phyloP scores from a whole-genome alignment of 106 monocot species.

The Ottelia alismoides region DNA sequence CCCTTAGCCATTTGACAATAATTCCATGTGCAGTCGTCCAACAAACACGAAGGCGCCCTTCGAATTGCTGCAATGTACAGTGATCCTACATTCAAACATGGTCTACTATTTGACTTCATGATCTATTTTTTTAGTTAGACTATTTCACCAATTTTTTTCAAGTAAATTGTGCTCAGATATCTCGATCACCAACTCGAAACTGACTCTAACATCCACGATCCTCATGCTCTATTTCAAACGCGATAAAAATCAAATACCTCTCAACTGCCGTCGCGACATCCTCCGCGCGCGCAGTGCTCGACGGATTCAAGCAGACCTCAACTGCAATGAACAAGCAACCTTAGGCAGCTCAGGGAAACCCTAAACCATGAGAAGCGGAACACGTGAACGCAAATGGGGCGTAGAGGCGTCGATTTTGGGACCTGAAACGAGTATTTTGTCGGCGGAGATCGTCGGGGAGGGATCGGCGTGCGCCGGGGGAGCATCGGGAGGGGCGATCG shows the following conservation, averaged over 20 bases:
- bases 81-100: too few species aligned
- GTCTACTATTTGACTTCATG: too few species aligned
- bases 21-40: too few species aligned
- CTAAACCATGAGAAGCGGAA: background rate
- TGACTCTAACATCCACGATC: too few species aligned
- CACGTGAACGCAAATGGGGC: background rate
- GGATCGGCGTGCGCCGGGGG: background rate
- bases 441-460: slow-evolving; percentile 7
- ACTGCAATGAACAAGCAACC: slow-evolving; percentile 30
- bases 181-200: too few species aligned
- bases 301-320: slow-evolving; percentile 73
- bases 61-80: too few species aligned
- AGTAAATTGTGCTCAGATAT: too few species aligned
- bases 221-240: background rate
- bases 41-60: too few species aligned
- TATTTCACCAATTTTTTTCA: too few species aligned
- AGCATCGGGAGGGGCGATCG: background rate
- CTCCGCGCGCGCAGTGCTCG: slow-evolving; percentile 62
- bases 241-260: slow-evolving; percentile 34
- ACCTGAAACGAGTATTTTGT: slow-evolving; percentile 51
- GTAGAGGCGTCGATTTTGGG: too few species aligned
- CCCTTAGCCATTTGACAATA: too few species aligned
- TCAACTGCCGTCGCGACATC: slow-evolving; percentile 71
- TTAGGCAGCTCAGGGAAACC: background rate
- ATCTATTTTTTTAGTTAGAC: too few species aligned